phyloP scores from a whole-genome alignment of 306 rosid genomes.

The Medicago arabica region DNA sequence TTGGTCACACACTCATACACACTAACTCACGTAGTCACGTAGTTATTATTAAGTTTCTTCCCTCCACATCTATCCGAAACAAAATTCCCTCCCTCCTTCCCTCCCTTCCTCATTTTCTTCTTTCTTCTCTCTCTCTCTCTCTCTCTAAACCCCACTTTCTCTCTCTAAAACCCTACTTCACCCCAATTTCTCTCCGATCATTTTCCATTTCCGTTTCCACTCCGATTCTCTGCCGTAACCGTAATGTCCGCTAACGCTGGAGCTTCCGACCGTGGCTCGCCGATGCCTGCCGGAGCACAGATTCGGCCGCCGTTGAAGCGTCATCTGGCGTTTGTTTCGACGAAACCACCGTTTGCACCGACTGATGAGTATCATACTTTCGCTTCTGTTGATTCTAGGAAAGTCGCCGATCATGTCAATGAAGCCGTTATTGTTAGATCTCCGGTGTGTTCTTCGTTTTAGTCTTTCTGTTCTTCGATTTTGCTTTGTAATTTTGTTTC shows the following conservation, averaged over 20 bases:
- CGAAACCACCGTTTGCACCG: constrained; percentile 78
- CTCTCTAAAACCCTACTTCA: constrained; percentile 49
- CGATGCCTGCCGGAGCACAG: constrained; percentile 48
- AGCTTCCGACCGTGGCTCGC: constrained; percentile 59
- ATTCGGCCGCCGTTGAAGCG: constrained; percentile 75
- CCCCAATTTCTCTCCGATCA: neutral
- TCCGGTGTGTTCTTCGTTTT: constrained; percentile 54
- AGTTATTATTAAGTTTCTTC: constrained; percentile 49
- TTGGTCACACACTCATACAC: constrained; percentile 27
- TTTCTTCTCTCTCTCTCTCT: constrained; percentile 42
- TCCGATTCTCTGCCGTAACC: constrained; percentile 2
- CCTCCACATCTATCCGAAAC: constrained; percentile 99
- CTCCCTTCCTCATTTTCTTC: constrained; percentile 76
- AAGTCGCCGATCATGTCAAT: constrained; percentile 58
- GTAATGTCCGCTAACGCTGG: constrained; percentile 72
- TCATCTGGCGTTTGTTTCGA: constrained; percentile 72
- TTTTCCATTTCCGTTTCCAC: constrained; percentile 2
- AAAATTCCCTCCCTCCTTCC: constrained; percentile 99
- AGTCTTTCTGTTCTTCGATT: neutral
- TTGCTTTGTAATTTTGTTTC: neutral
- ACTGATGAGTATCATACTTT: constrained; percentile 79
- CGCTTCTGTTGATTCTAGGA: constrained; percentile 45
- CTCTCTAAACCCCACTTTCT: constrained; percentile 46
- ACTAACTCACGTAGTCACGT: too few species aligned
- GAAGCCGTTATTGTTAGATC: constrained; percentile 85